Evolutionary conservation across 2,329 filamentous ascomycete genomes (phyloP), one percentile per base, ranked within the genome.

Genomic region (Diplodia seriata): DNA sequence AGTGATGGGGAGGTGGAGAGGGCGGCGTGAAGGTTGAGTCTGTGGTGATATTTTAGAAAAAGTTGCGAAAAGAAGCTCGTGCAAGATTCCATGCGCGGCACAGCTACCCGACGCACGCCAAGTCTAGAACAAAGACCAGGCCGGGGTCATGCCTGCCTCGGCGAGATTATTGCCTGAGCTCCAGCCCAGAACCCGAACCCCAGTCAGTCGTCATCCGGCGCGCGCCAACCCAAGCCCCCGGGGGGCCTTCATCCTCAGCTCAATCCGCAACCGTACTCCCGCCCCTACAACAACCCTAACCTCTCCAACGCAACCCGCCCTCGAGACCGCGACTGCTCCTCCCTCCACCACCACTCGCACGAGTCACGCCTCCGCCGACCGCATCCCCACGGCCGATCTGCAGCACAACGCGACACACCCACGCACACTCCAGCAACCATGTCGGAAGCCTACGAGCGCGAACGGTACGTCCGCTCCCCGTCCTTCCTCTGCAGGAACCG

Each of bases 391-490:
- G 26, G 3, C n/a, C 64, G 40, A 38, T 38, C 36, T 14, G 14
- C 11, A 38, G 9, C 11, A 11, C 36, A 38, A 20, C 55, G 54
- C 15, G 55, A 61, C 47, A 38, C 33, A 29, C 47, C 51, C 11
- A 15, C 49, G 18, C 26, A 26, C 67, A 64, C 59, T 61, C 53
- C 40, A 26, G 36, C 70, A 69, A 80, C 69, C 59, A 87, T 86
- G 84, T 85, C 85, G 29, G 84, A 86, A 77, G 82, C 85, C 72
- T 87, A 86, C 79, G 84, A 86, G 73, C 84, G 85, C 73, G 85
- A 87, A 81, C 77, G 87, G 86, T 88, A 84, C 69, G 76, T 74
- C 40, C 40, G 65, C 63, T 36, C 49, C 63, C 59, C 47, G 31
- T 57, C 36, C 18, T 18, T 18, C 64, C 50, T 20, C 38, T 8